Percentiles rank a stretch among this genome's conserved stretches.
These are phyloP conservation scores for Volvox africanus DNA, from an alignment of 139 green algal species.

Conservation along the genomic window DNA sequence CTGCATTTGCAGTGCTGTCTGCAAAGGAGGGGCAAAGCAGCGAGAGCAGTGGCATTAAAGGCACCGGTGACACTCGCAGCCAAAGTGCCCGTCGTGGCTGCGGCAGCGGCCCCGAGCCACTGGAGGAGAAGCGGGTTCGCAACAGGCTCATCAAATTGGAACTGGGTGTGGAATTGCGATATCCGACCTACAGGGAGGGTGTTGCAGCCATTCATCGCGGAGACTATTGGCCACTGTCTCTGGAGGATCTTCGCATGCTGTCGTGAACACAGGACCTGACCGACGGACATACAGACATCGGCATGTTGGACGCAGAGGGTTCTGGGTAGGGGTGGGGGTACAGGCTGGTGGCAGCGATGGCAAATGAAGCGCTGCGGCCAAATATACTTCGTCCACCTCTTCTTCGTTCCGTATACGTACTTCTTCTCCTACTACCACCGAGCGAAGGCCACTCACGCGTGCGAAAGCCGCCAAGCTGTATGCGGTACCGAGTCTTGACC, in stretches of 20 bases:
- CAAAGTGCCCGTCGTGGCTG: background rate
- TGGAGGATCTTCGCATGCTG: background rate
- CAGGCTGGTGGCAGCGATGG: too few relatives aligned
- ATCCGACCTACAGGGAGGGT: slow-evolving; percentile 77
- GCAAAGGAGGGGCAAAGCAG: background rate
- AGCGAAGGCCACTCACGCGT: too few relatives aligned
- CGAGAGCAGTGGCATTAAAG: background rate
- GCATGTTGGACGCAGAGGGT: too few relatives aligned
- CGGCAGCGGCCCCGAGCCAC: background rate
- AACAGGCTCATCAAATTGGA: slow-evolving; percentile 75
- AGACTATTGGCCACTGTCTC: slow-evolving; percentile 12
- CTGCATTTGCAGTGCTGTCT: background rate
- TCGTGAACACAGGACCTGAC: too few relatives aligned
- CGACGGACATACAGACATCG: too few relatives aligned
- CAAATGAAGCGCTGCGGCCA: too few relatives aligned
- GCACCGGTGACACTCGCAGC: background rate
- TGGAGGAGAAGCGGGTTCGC: slow-evolving; percentile 81
- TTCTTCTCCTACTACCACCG: too few relatives aligned
- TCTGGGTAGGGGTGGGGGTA: too few relatives aligned
- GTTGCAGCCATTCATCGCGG: slow-evolving; percentile 64
- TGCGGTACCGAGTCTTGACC: too few relatives aligned
- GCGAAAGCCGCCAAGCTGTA: too few relatives aligned
- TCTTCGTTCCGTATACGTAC: too few relatives aligned
- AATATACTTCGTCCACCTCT: too few relatives aligned
- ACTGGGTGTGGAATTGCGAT: slow-evolving; percentile 68